Evolutionary conservation across 192 early-diverging fungal genomes (phyloP).

Genomic region (Umbelopsis isabellina): DNA sequence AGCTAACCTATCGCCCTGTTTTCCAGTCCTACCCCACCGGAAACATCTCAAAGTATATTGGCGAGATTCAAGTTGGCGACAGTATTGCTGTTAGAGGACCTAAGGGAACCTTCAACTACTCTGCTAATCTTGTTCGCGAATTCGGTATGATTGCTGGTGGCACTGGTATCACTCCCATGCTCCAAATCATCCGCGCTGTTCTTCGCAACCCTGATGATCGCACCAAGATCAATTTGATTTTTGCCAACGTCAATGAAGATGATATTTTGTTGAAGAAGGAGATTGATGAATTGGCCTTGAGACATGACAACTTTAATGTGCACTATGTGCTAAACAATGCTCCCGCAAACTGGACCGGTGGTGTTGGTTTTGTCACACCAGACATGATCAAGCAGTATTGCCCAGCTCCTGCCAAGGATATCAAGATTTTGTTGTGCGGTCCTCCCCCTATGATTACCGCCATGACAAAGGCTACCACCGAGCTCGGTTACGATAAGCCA

Average conservation of each 20-base stretch:
- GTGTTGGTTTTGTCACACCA: conserved; percentile 84
- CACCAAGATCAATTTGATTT: conserved; percentile 86
- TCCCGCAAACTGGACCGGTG: conserved; percentile 80
- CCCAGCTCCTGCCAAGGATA: conserved; percentile 74
- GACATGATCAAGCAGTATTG: conserved; percentile 77
- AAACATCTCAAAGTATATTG: conserved; percentile 77
- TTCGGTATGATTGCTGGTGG: conserved; percentile 96
- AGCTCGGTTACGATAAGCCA: conserved; percentile 81
- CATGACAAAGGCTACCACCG: conserved; percentile 69
- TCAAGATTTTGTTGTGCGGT: conserved; percentile 91
- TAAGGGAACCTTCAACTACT: conserved; percentile 88
- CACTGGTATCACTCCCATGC: conserved; percentile 97
- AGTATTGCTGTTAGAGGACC: conserved; percentile 80
- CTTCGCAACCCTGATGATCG: conserved; percentile 85
- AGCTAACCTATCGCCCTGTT: not conserved
- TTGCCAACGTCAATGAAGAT: conserved; percentile 87
- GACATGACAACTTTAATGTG: conserved; percentile 80
- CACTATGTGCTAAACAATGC: conserved; percentile 85
- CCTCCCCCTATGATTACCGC: conserved; percentile 89
- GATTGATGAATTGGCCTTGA: conserved; percentile 72
- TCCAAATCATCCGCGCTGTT: conserved; percentile 87
- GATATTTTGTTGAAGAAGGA: conserved; percentile 88
- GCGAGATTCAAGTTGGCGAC: conserved; percentile 73
- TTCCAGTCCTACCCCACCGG: conserved; percentile 78
- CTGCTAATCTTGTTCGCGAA: conserved; percentile 73